phyloP scores from a whole-genome alignment of 331 rosid genomes.

The Quercus phellos region DNA sequence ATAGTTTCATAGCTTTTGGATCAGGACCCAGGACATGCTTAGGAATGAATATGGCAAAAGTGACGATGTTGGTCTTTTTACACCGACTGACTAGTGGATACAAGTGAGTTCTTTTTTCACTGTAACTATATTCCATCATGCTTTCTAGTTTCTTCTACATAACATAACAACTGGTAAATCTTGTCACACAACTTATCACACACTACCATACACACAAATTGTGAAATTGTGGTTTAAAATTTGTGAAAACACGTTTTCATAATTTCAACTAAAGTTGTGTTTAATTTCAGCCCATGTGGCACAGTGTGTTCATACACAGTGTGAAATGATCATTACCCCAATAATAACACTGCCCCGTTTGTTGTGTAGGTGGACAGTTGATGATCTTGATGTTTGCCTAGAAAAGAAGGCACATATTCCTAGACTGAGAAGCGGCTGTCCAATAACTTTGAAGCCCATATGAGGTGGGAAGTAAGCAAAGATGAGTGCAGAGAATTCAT shows the following conservation, averaged over 20 bases:
- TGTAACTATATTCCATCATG: not conserved
- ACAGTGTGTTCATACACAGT: too few relatives aligned
- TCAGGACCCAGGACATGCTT: constrained; percentile 73
- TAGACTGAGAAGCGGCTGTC: constrained; percentile 57
- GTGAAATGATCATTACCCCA: too few relatives aligned
- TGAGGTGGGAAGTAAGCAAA: constrained; percentile 17
- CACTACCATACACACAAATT: too few relatives aligned
- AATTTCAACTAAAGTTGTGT: too few relatives aligned
- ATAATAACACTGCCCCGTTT: not conserved
- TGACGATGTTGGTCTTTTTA: constrained; percentile 59
- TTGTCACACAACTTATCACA: too few relatives aligned
- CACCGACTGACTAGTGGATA: constrained; percentile 54
- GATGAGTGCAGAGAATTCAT: not conserved
- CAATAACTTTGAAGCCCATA: constrained; percentile 60
- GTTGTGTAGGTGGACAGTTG: constrained; percentile 54
- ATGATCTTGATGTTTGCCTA: constrained; percentile 56
- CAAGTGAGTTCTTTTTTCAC: constrained; percentile 36
- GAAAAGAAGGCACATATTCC: constrained; percentile 73
- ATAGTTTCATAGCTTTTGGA: constrained; percentile 61
- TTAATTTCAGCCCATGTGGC: too few relatives aligned
- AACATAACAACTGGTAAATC: too few relatives aligned
- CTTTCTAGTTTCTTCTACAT: not conserved
- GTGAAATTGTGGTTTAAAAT: too few relatives aligned
- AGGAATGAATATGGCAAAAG: constrained; percentile 66
- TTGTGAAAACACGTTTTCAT: too few relatives aligned